Percentiles rank a stretch among this genome's conserved stretches.
phyloP scores from a whole-genome alignment of 805 yeast species.

The Jamesozyma piceae region DNA sequence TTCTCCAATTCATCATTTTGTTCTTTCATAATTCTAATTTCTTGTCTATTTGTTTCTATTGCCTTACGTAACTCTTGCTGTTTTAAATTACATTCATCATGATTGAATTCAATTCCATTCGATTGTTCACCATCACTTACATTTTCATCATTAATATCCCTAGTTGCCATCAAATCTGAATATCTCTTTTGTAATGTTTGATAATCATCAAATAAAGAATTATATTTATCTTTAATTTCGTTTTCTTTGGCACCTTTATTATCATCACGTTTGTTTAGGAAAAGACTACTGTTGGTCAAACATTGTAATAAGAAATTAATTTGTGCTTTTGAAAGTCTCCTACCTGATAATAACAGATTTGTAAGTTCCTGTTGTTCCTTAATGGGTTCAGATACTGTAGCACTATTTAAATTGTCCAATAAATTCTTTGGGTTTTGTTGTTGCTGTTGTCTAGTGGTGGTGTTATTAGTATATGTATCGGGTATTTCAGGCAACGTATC shows the following conservation, averaged over 20 bases:
- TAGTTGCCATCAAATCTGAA: slow-evolving; percentile 1
- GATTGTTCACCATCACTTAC: neutral
- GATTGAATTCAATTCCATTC: neutral
- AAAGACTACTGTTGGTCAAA: slow-evolving; percentile 4
- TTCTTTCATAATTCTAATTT: slow-evolving; percentile 7
- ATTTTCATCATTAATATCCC: neutral
- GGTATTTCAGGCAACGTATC: slow-evolving; percentile 23
- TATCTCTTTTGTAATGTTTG: slow-evolving; percentile 3
- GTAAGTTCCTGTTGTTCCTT: slow-evolving; percentile 26
- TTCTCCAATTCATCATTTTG: slow-evolving; percentile 3
- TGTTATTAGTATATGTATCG: neutral
- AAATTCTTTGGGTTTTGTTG: slow-evolving; percentile 10
- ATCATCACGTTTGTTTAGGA: slow-evolving; percentile 21
- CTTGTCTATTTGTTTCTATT: slow-evolving; percentile 2
- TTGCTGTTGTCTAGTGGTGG: neutral
- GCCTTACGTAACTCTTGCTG: slow-evolving; percentile 1
- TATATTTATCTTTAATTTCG: slow-evolving; percentile 6
- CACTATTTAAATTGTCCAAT: slow-evolving; percentile 15
- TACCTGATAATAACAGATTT: slow-evolving; percentile 19
- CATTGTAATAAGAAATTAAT: slow-evolving; percentile 13
- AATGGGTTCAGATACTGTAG: slow-evolving; percentile 24
- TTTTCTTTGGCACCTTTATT: slow-evolving; percentile 8
- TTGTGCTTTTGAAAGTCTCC: slow-evolving; percentile 23
- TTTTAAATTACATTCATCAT: slow-evolving; percentile 3
- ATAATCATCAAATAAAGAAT: slow-evolving; percentile 11